Conservation (phyloP, 192 early-diverging fungal genomes). For the Glomus cerebriforme region DNA sequence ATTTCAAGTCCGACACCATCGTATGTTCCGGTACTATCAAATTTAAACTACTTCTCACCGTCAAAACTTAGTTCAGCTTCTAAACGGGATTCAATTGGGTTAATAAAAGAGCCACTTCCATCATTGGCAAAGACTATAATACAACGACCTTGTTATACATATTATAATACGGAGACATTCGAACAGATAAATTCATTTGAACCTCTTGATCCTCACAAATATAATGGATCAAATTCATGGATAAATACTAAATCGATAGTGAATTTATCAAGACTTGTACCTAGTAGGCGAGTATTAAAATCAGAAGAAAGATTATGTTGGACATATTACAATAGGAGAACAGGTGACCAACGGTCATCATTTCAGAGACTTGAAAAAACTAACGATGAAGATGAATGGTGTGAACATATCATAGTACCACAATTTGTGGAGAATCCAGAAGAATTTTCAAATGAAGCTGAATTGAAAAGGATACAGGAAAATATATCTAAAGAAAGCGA, state of each 20-base stretch:
- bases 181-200: background rate
- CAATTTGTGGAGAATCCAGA: background rate
- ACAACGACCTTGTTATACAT: background rate
- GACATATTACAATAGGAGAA: background rate
- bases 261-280: background rate
- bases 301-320: background rate
- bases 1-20: background rate
- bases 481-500: background rate
- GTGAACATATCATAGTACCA: background rate
- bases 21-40: background rate
- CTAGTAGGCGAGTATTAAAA: background rate
- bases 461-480: background rate
- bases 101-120: background rate
- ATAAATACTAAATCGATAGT: background rate
- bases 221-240: background rate
- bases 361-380: background rate
- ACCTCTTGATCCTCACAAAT: background rate
- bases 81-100: background rate
- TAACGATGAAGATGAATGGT: background rate
- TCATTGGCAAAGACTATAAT: background rate
- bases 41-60: background rate
- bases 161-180: background rate
- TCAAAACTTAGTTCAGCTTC: background rate
- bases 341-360: background rate
- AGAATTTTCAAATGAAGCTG: background rate